phyloP scores from a whole-genome alignment of 2,329 filamentous ascomycete species.

The Beauveria medogensis region DNA sequence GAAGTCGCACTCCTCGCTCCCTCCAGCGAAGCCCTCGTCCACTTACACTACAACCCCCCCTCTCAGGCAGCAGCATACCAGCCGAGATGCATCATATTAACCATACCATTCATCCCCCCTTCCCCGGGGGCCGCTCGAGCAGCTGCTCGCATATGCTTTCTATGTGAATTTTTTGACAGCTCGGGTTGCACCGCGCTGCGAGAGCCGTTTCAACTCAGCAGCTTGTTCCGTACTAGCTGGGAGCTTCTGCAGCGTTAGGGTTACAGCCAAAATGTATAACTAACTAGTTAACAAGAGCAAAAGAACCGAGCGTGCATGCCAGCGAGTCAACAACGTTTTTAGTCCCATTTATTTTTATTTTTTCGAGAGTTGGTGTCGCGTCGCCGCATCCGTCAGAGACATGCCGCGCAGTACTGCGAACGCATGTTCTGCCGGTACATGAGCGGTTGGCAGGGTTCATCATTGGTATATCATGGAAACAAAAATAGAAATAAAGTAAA shows the following conservation, averaged over 20 bases:
- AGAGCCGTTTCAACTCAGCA: background rate
- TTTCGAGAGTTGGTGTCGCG: background rate
- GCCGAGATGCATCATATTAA: background rate
- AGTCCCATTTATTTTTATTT: background rate
- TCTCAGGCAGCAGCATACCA: background rate
- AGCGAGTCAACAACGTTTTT: background rate
- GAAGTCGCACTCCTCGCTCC: too few relatives aligned
- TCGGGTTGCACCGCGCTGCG: background rate
- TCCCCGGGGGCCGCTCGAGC: background rate
- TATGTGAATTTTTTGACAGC: background rate
- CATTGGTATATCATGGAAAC: background rate
- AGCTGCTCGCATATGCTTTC: background rate
- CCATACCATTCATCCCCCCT: background rate
- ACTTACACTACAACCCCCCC: background rate
- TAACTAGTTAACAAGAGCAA: background rate
- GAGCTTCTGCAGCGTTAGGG: background rate
- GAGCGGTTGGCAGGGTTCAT: background rate
- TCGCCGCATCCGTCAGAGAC: slow-evolving; percentile 4
- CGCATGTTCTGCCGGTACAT: background rate
- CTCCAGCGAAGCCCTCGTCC: background rate
- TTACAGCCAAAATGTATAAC: background rate
- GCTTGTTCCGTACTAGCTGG: background rate
- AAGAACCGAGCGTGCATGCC: background rate
- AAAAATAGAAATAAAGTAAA: background rate
- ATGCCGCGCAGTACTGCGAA: background rate